These are phyloP conservation scores for Clitopilus passeckerianus DNA, from an alignment of 768 basidiomycete species.

Conservation along the genomic window DNA sequence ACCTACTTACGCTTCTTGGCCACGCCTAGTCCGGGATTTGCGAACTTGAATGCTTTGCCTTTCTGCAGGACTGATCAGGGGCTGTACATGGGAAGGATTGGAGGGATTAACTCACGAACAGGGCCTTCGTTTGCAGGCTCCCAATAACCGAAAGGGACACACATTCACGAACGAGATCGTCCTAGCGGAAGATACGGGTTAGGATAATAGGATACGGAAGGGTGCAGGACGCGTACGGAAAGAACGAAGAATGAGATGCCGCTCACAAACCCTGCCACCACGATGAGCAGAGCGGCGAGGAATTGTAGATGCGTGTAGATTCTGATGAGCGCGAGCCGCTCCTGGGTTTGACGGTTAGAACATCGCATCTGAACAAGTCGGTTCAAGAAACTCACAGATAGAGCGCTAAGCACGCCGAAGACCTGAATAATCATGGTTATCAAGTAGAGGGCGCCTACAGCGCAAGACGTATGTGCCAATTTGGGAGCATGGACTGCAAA, in stretches of 20 bases:
- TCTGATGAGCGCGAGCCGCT: conserved; percentile 18
- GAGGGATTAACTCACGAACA: conserved; percentile 25
- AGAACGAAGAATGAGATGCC: conserved; percentile 33
- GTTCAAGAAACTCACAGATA: conserved; percentile 5
- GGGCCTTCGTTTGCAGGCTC: conserved; percentile 26
- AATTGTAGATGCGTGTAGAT: conserved; percentile 19
- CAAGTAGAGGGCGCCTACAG: conserved; percentile 28
- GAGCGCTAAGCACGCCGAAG: conserved; percentile 12
- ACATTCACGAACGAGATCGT: neutral
- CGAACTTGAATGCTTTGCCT: conserved; percentile 25
- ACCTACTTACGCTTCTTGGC: conserved; percentile 30
- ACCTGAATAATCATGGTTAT: conserved; percentile 16
- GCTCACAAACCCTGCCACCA: conserved; percentile 26
- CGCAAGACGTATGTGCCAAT: conserved; percentile 28
- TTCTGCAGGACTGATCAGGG: conserved; percentile 15
- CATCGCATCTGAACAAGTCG: neutral
- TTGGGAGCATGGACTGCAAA: conserved; percentile 19
- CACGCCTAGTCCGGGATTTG: conserved; percentile 14
- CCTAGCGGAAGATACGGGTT: neutral
- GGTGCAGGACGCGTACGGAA: conserved; percentile 21
- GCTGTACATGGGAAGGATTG: neutral
- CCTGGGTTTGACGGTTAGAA: conserved; percentile 9
- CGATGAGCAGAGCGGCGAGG: conserved; percentile 29
- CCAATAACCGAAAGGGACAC: conserved; percentile 9
- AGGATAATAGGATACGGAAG: neutral